Percentiles rank a stretch among this genome's conserved stretches.
These are phyloP conservation scores for Musa schizocarpa DNA, from an alignment of 176 grass and related monocot species.

Conservation along the genomic window DNA sequence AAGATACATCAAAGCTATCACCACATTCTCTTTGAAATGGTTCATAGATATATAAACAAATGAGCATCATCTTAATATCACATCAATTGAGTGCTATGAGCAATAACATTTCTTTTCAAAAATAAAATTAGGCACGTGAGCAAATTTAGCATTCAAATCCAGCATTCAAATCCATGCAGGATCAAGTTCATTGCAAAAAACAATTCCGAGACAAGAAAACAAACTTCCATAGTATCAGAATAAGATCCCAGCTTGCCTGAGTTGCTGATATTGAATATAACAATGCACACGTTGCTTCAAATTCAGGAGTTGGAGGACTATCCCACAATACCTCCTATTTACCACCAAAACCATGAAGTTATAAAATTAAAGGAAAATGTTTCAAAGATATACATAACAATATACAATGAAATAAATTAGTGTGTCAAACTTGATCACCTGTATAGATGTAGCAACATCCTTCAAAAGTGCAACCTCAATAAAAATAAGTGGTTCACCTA, in stretches of 20 bases:
- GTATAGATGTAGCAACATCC: constrained; percentile 80
- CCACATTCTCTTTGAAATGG: no score
- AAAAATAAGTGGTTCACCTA: constrained; percentile 94
- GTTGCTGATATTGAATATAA: constrained; percentile 99
- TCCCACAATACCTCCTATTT: constrained; percentile 86
- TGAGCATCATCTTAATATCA: background rate
- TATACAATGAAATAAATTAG: background rate
- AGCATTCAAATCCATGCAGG: background rate
- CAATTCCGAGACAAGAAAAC: background rate
- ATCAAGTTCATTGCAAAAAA: background rate
- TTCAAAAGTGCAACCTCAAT: constrained; percentile 88
- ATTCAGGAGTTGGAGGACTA: constrained; percentile 77
- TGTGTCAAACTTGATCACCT: constrained; percentile 32
- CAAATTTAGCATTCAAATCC: background rate
- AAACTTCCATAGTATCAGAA: background rate
- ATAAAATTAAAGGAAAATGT: background rate
- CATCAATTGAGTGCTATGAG: background rate
- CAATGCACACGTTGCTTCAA: constrained; percentile 69
- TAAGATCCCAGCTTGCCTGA: constrained; percentile 40
- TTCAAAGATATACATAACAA: background rate
- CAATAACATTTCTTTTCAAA: background rate
- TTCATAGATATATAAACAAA: background rate
- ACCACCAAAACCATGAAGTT: constrained; percentile 10
- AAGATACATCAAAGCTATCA: no score
- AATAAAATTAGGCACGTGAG: background rate